Conservation (phyloP, 1,139 yeast genomes). For the Arxiozyma bovina region DNA sequence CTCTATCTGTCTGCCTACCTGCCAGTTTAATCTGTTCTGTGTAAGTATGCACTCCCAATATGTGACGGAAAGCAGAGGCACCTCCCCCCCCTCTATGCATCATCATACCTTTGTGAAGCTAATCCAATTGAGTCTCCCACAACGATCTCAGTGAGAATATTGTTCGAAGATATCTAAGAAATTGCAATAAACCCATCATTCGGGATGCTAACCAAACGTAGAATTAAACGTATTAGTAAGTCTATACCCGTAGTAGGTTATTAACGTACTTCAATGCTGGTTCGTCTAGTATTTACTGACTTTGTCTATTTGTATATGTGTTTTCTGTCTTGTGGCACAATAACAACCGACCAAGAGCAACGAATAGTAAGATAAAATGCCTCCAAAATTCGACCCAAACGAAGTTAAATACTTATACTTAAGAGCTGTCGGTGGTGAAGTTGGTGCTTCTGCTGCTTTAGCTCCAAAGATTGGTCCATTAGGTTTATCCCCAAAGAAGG, state of each 20-base stretch:
- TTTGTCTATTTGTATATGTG: background rate
- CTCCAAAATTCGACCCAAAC: conserved; percentile 97
- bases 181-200: background rate
- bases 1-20: background rate
- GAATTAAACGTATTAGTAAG: background rate
- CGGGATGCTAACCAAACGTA: background rate
- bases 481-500: conserved; percentile 99
- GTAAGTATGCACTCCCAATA: background rate
- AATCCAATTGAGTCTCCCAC: background rate
- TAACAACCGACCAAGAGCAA: conserved; percentile 3
- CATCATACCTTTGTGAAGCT: background rate
- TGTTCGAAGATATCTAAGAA: background rate
- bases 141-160: background rate
- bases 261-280: background rate
- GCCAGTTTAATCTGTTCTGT: background rate
- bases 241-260: background rate
- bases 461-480: conserved; percentile 99
- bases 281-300: background rate
- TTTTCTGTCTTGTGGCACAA: background rate
- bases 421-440: conserved; percentile 99
- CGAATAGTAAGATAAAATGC: conserved; percentile 42
- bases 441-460: conserved; percentile 98
- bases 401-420: conserved; percentile 98
- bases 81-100: background rate
- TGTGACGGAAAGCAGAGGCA: background rate